phyloP scores from a whole-genome alignment of 495 filamentous ascomycete genomes.

The Lophiotrema nucula region DNA sequence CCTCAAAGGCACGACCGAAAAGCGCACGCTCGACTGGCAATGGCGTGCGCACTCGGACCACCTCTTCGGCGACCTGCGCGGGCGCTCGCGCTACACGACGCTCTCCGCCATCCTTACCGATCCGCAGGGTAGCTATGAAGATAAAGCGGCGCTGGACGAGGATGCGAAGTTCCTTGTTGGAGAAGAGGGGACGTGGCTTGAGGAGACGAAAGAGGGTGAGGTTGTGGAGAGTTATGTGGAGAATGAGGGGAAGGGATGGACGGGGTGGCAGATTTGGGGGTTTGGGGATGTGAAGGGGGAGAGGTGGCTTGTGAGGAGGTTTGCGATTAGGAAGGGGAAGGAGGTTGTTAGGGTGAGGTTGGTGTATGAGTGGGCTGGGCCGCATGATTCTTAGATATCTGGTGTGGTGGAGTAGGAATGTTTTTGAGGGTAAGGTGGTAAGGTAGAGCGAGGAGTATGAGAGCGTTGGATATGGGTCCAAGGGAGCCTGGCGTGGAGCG shows the following conservation, averaged over 20 bases:
- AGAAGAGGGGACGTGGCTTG: slow-evolving; percentile 55
- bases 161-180: slow-evolving; percentile 46
- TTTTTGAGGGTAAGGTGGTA: too few relatives aligned
- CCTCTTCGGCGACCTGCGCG: slow-evolving; percentile 74
- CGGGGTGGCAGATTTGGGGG: slow-evolving; percentile 25
- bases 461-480: too few relatives aligned
- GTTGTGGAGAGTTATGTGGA: slow-evolving; percentile 56
- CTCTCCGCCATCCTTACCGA: slow-evolving; percentile 42
- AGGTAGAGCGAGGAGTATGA: too few relatives aligned
- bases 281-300: slow-evolving; percentile 15
- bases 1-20: slow-evolving; percentile 68
- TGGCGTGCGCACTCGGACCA: slow-evolving; percentile 72
- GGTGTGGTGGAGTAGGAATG: too few relatives aligned
- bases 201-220: slow-evolving; percentile 52
- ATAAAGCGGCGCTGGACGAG: slow-evolving; percentile 44
- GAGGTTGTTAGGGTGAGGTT: slow-evolving; percentile 62
- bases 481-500: too few relatives aligned
- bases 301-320: slow-evolving; percentile 14
- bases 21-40: slow-evolving; percentile 67
- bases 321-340: slow-evolving; percentile 20
- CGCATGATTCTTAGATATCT: neutral
- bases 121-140: slow-evolving; percentile 48
- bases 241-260: slow-evolving; percentile 59
- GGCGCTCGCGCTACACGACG: slow-evolving; percentile 57
- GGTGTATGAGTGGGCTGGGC: slow-evolving; percentile 63